These are phyloP conservation scores for Eremothecium coryli DNA, from an alignment of 1,139 yeast species.

Conservation along the genomic window DNA sequence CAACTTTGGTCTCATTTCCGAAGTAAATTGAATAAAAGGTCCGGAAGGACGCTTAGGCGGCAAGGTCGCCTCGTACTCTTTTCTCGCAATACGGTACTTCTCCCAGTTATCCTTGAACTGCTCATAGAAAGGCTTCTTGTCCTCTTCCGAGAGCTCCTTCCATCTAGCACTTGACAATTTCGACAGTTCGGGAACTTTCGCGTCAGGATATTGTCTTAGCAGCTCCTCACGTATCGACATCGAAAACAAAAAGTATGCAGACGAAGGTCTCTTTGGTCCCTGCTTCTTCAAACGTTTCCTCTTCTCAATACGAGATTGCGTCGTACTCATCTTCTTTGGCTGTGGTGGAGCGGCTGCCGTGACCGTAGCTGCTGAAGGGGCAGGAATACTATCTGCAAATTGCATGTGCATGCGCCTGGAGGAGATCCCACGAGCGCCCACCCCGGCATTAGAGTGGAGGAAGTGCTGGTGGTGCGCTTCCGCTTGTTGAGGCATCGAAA, in stretches of 20 bases:
- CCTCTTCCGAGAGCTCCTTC: slow-evolving; percentile 29
- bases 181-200: slow-evolving; percentile 31
- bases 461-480: slow-evolving; percentile 10
- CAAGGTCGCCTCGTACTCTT: slow-evolving; percentile 29
- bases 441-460: slow-evolving; percentile 7
- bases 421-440: slow-evolving; percentile 8
- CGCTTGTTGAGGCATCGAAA: slow-evolving; percentile 10
- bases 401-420: slow-evolving; percentile 9
- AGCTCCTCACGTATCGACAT: slow-evolving; percentile 29
- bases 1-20: slow-evolving; percentile 28
- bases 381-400: slow-evolving; percentile 6
- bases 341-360: slow-evolving; percentile 9
- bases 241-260: slow-evolving; percentile 31
- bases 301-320: slow-evolving; percentile 31
- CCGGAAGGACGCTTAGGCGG: slow-evolving; percentile 33
- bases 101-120: slow-evolving; percentile 31
- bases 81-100: slow-evolving; percentile 29
- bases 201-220: slow-evolving; percentile 28
- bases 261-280: slow-evolving; percentile 33
- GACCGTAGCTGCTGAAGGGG: slow-evolving; percentile 4
- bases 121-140: slow-evolving; percentile 30
- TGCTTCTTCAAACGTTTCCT: slow-evolving; percentile 30
- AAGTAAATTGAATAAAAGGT: slow-evolving; percentile 30
- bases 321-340: slow-evolving; percentile 28
- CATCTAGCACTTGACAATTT: slow-evolving; percentile 31